These are phyloP conservation scores for Leccinum pseudoinsigne DNA, from an alignment of 1,284 basidiomycete genomes.

Conservation along the genomic window DNA sequence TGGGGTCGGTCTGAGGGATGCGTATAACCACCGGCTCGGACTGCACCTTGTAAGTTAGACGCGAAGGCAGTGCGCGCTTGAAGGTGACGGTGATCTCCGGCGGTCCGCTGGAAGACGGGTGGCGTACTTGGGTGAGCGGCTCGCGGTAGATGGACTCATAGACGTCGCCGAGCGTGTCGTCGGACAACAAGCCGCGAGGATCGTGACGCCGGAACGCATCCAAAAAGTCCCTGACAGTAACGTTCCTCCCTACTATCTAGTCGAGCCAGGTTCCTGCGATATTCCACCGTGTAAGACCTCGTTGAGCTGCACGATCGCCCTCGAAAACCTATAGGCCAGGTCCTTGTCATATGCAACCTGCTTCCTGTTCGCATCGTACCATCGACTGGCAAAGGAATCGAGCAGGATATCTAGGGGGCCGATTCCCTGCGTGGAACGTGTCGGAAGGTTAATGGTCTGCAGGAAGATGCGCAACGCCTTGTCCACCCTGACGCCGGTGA, in stretches of 20 bases:
- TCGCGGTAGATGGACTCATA: slow-evolving; percentile 76
- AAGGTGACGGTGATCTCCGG: slow-evolving; percentile 61
- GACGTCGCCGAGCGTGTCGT: slow-evolving; percentile 72
- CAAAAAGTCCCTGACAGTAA: slow-evolving; percentile 76
- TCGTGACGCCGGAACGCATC: slow-evolving; percentile 79
- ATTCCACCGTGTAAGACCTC: slow-evolving; percentile 73
- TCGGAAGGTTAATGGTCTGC: slow-evolving; percentile 75
- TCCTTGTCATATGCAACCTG: slow-evolving; percentile 79
- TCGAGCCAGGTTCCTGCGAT: slow-evolving; percentile 59
- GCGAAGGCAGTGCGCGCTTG: slow-evolving; percentile 71
- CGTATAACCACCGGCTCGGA: slow-evolving; percentile 84
- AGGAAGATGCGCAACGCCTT: slow-evolving; percentile 88
- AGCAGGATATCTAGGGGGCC: slow-evolving; percentile 64
- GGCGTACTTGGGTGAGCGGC: slow-evolving; percentile 72
- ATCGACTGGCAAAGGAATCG: slow-evolving; percentile 86
- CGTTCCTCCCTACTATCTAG: slow-evolving; percentile 62
- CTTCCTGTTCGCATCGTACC: slow-evolving; percentile 87
- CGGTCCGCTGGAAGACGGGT: slow-evolving; percentile 41
- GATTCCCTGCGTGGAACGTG: slow-evolving; percentile 44
- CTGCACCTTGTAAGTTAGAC: slow-evolving; percentile 81
- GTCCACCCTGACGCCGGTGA: slow-evolving; percentile 83
- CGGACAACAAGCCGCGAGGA: slow-evolving; percentile 63
- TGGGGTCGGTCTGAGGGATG: slow-evolving; percentile 78
- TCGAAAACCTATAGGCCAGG: slow-evolving; percentile 75
- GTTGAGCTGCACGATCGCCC: slow-evolving; percentile 87